Base-by-base conservation (phyloP, 495 filamentous ascomycete genomes). In the Penicillium taxi region DNA sequence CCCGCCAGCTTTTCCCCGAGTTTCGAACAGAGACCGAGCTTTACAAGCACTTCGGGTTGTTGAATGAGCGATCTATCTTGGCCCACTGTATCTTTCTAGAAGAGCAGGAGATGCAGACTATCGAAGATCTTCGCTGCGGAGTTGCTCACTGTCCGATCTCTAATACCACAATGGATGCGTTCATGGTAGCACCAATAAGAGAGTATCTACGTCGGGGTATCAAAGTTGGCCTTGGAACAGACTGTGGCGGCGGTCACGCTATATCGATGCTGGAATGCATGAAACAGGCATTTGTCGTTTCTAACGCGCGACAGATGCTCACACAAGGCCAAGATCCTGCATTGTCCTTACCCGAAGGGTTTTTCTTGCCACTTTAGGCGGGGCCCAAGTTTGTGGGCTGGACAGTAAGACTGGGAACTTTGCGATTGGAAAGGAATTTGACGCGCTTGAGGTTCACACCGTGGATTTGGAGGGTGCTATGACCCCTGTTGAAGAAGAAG, bases 151-250 rank as follows among this genome's bases (percentile, higher is more conserved):
- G 80, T 26, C 80, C 80, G 1, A 62, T 77, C 22, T 63, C 76
- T 0, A 84, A 81, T 41, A 77, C 77, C 37, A 78, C 75, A 0
- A 72, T 80, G 23, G 70, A 74, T 9, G 72, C 66, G 9, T 78
- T 77, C 36, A 77, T 79, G 63, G 71, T 75, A 2, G 75, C 78
- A 3, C 75, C 75, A 0, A 55, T 80, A 1, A 63, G 76, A 14
- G 69, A 72, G 25, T 75, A 78, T 37, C 49, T 82, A 8, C 52
- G 62, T 7, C 59, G 63, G 3, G 77, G 67, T 0, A 72, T 82
- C 35, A 81, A 81, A 44, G 74, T 84, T 9, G 78, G 77, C 0
- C 51, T 84, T 12, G 80, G 80, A 0, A 82, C 80, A 0, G 80
- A 84, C 41, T 76, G 72, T 35, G 76, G 76, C 3, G 80, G 80